Evolutionary conservation across 1,284 basidiomycete genomes (phyloP), one percentile per base, ranked within the genome.

Genomic region (Papiliotrema terrestris): DNA sequence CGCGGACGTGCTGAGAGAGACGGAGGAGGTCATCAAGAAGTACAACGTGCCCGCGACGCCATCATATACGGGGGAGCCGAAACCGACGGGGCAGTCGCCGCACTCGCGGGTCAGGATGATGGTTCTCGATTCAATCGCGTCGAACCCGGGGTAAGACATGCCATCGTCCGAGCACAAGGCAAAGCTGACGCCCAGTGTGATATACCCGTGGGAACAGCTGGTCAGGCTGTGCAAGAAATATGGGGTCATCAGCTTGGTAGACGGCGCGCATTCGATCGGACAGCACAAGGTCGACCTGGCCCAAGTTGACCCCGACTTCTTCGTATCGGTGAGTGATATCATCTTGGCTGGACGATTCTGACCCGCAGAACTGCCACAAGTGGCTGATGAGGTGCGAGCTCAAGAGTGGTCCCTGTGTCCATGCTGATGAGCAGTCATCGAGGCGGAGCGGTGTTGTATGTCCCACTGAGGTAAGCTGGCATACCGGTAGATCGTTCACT

Each of bases 221-320:
- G 84, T 87, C 0, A 72, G 79, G 20, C 78, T 89, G n/a, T 87
- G 86, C 67, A 81, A 81, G 61, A 82, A 87, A 60, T 83, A 85
- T 52, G 83, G 83, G 2, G 81, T 86, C 2, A 83, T 84, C 73
- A 86, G 82, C 52, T 72, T 93, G 17, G 74, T 96, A 15, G 92
- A 96, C 64, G 92, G 81, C 0, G 92, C 92, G 0, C 92, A 95
- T 71, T 84, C 85, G 3, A 84, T 93, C 45, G 90, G 90, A 29
- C 75, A 77, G 60, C 56, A 68, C 20, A 60, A 63, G 29, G 62
- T 91, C 51, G 81, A 91, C 68, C 63, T 91, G 45, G 79, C 78
- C 9, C 75, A 80, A 48, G 76, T 79, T 0, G 78, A 81, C 56
- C 86, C 87, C 9, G 90, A 93, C 73, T 91, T 91, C 69, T 91